Conservation (phyloP, 495 filamentous ascomycete species). For the Daldinia bambusicola region DNA sequence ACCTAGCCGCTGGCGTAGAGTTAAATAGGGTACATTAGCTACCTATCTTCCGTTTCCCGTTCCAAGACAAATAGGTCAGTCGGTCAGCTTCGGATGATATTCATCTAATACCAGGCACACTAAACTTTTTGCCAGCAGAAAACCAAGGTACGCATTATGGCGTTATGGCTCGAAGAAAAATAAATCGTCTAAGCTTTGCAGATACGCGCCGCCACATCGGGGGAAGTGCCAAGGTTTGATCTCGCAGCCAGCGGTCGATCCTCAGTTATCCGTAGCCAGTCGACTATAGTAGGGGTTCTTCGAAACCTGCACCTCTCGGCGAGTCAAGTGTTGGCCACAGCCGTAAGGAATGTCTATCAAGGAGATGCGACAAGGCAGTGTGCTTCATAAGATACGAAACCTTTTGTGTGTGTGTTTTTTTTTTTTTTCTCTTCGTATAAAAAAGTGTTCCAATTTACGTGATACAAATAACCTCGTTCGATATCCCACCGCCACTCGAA, state of each 20-base stretch:
- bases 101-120: neutral
- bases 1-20: neutral
- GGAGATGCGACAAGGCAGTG: constrained; percentile 1
- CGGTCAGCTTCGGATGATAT: neutral
- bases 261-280: constrained; percentile 24
- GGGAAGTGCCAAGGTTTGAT: constrained; percentile 33
- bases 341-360: constrained; percentile 29
- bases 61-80: neutral
- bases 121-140: constrained; percentile 1
- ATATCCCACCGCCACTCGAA: constrained; percentile 1
- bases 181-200: constrained; percentile 2
- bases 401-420: neutral
- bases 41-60: neutral
- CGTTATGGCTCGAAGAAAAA: no score
- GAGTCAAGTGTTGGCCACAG: constrained; percentile 25
- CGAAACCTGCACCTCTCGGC: constrained; percentile 34
- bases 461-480: neutral
- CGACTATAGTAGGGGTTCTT: neutral
- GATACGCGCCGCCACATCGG: constrained; percentile 40
- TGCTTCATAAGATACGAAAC: neutral
- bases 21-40: neutral
- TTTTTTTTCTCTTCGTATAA: neutral
- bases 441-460: neutral
- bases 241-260: constrained; percentile 28
- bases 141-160: neutral